Base-by-base conservation (phyloP, 2,329 filamentous ascomycete genomes). In the Xylariaceae sp. region DNA sequence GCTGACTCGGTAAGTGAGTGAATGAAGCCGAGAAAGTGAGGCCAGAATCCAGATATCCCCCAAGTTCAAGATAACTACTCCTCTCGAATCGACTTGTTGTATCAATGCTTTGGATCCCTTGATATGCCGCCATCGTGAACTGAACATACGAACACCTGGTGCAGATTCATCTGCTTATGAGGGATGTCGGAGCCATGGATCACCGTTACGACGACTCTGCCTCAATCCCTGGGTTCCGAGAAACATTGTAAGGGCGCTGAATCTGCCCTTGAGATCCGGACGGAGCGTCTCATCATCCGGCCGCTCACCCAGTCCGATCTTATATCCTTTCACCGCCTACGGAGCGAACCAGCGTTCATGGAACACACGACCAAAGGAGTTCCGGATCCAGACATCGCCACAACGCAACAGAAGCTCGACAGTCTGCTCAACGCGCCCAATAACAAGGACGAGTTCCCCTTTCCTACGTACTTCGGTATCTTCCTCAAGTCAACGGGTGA, bases 401-500 rank as follows among this genome's bases (percentile, higher is more conserved):
- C 57, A 17, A 52, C 52, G 4, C 51, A 35, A 17, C 17, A 8
- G 10, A 61, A 62, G 10, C 57, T 62, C n/a, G 34, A 57, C 9
- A 53, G 51, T n/a, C 37, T 62, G 4, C 34, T 57, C 37, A 47
- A 30, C 15, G 51, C 58, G 8, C 37, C 50, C 13, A 15, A 30
- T 15, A 49, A n/a, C 6, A 18, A 34, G n/a, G 47, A 50, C 11
- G 17, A 11, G 17, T n/a, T 55, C 11, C 52, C 49, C 11, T 55
- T 52, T 34, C 50, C 44, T 10, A 53, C 52, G 1, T 61, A 61
- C 17, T 61, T 59, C 18, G 60, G 56, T 15, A 53, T 59, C 42
- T 62, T 59, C 50, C 55, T 61, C 3, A 30, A 34, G 10, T 11
- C 51, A 11, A 59, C 57, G 18, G 59, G 55, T 8, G 55, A 61